phyloP scores from a whole-genome alignment of 306 rosid genomes.

The Malus sieversii region DNA sequence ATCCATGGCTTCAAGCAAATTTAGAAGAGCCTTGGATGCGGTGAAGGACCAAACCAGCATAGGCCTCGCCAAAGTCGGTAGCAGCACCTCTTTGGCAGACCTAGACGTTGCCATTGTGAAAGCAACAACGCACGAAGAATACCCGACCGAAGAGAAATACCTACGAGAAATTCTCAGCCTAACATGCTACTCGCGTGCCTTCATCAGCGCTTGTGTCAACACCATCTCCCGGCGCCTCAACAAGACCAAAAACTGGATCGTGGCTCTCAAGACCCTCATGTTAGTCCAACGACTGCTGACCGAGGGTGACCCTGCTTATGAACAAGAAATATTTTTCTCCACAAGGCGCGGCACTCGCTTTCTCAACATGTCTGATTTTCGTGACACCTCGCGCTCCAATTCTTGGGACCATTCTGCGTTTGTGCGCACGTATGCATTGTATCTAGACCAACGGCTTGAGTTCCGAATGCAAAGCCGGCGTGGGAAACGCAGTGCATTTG shows the following conservation, averaged over 20 bases:
- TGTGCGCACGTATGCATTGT: slow-evolving; percentile 71
- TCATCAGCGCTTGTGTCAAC: slow-evolving; percentile 60
- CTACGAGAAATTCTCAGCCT: slow-evolving; percentile 75
- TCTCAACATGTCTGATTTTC: slow-evolving; percentile 84
- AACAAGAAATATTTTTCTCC: slow-evolving; percentile 85
- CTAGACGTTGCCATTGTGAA: slow-evolving; percentile 91
- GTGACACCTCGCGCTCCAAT: slow-evolving; percentile 37
- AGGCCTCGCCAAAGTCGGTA: slow-evolving; percentile 84
- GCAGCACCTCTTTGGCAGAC: slow-evolving; percentile 73
- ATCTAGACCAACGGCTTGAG: slow-evolving; percentile 80
- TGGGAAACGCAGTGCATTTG: slow-evolving; percentile 48
- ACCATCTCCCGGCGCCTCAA: slow-evolving; percentile 68
- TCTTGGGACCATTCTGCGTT: slow-evolving; percentile 82
- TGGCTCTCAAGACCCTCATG: slow-evolving; percentile 64
- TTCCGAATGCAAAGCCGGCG: slow-evolving; percentile 80
- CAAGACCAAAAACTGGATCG: slow-evolving; percentile 80
- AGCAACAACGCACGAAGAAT: slow-evolving; percentile 80
- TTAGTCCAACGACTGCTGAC: slow-evolving; percentile 58
- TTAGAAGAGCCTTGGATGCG: slow-evolving; percentile 77
- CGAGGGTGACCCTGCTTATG: slow-evolving; percentile 96
- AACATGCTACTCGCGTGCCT: slow-evolving; percentile 73
- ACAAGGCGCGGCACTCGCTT: slow-evolving; percentile 84
- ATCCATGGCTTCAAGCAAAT: slow-evolving; percentile 55
- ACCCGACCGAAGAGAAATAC: slow-evolving; percentile 72
- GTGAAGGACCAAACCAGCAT: slow-evolving; percentile 95